phyloP scores from a whole-genome alignment of 2,329 filamentous ascomycete genomes.

The Penicillium sp. region DNA sequence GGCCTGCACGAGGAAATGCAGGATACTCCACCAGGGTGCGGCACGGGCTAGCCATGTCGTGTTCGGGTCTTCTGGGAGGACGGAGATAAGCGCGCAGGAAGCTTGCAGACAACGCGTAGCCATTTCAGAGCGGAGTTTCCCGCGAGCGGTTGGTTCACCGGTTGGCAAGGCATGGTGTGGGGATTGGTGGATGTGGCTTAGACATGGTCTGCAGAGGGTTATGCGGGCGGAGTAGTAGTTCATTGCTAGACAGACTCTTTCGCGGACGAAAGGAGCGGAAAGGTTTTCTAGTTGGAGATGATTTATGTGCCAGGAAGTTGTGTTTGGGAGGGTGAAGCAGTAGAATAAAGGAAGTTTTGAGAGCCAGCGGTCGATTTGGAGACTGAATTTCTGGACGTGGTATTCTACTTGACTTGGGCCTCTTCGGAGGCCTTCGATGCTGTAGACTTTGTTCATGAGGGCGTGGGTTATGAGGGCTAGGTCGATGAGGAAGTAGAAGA shows the following conservation, averaged over 20 bases:
- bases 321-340: conserved; percentile 33
- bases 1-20: conserved; percentile 47
- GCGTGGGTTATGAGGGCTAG: conserved; percentile 39
- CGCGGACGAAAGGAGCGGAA: conserved; percentile 25
- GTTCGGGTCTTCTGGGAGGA: conserved; percentile 40
- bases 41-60: conserved; percentile 35
- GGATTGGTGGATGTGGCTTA: conserved; percentile 33
- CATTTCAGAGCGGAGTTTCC: conserved; percentile 22
- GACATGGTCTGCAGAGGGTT: conserved; percentile 44
- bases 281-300: conserved; percentile 14
- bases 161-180: background rate
- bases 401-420: conserved; percentile 33
- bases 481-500: conserved; percentile 42
- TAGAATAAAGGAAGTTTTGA: conserved; percentile 34
- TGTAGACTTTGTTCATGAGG: conserved; percentile 42
- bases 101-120: conserved; percentile 41
- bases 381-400: conserved; percentile 34
- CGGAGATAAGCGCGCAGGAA: conserved; percentile 37
- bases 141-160: background rate
- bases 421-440: conserved; percentile 37
- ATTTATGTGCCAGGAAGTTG: conserved; percentile 23
- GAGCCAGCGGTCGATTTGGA: conserved; percentile 38
- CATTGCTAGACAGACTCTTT: conserved; percentile 41
- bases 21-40: conserved; percentile 45
- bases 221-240: conserved; percentile 44